phyloP scores from a whole-genome alignment of 2,329 filamentous ascomycete species.

The Trichoderma sp. region DNA sequence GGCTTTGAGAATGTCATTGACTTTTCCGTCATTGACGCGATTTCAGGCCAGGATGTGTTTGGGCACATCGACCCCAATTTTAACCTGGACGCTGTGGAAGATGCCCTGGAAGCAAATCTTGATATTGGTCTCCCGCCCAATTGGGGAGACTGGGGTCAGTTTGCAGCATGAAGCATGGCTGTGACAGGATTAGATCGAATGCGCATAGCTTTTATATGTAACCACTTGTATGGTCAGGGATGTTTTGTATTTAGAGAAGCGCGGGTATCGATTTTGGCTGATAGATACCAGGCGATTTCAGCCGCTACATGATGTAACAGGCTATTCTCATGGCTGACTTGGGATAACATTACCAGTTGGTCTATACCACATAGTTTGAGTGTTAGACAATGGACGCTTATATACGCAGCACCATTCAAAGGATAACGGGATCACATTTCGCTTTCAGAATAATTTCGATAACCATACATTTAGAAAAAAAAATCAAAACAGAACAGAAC shows the following conservation, averaged over 20 bases:
- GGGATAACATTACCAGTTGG: background rate
- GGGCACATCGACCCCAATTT: slow-evolving; percentile 58
- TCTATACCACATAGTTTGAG: background rate
- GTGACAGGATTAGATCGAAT: background rate
- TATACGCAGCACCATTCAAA: background rate
- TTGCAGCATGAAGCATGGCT: slow-evolving; percentile 30
- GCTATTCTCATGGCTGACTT: background rate
- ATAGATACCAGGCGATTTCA: background rate
- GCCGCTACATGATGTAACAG: background rate
- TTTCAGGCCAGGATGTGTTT: slow-evolving; percentile 55
- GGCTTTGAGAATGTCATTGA: slow-evolving; percentile 41
- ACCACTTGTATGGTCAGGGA: background rate
- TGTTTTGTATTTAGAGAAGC: background rate
- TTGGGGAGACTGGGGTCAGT: slow-evolving; percentile 50
- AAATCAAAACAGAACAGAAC: background rate
- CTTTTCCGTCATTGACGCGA: slow-evolving; percentile 44
- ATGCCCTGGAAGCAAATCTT: slow-evolving; percentile 55
- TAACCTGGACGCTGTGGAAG: slow-evolving; percentile 55
- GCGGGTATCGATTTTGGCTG: background rate
- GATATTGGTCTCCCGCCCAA: slow-evolving; percentile 56
- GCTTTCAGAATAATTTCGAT: too few species aligned
- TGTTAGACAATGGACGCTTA: background rate
- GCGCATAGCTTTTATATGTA: background rate
- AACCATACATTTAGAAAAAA: too few species aligned
- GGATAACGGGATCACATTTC: background rate